A percentile compares a stretch with the other conserved stretches of the same genome.
Conservation (phyloP, 768 basidiomycete species). For the Mycena rebaudengoi region DNA sequence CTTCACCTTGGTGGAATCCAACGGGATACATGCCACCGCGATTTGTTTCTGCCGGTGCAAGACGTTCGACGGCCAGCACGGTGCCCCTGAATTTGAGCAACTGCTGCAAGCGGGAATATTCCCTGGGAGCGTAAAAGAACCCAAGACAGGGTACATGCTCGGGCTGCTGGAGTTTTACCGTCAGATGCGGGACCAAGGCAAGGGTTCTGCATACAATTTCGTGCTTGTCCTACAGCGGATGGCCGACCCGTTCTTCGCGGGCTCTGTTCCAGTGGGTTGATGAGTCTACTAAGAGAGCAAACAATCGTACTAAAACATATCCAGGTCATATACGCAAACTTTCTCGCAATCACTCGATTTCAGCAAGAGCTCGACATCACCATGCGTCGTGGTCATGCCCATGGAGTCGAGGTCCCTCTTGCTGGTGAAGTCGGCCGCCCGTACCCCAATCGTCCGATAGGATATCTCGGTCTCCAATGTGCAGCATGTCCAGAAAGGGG, state of each 20-base stretch:
- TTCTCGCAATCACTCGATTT: slow-evolving; percentile 1
- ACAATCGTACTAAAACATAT: no score
- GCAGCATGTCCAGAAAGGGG: neutral
- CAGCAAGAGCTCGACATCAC: neutral
- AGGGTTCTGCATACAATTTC: no score
- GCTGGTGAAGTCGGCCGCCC: neutral
- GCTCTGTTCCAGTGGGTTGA: neutral
- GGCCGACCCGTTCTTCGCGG: no score
- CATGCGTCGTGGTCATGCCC: slow-evolving; percentile 1
- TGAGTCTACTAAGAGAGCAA: neutral
- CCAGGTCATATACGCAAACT: slow-evolving; percentile 3
- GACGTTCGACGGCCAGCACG: neutral
- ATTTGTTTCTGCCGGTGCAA: slow-evolving; percentile 9
- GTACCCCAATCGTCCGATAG: neutral
- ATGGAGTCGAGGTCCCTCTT: neutral
- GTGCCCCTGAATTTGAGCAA: neutral
- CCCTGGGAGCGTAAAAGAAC: neutral
- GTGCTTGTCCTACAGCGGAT: no score
- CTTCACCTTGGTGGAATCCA: slow-evolving; percentile 4
- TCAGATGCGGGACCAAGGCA: neutral
- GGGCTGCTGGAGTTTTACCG: neutral
- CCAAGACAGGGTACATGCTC: slow-evolving; percentile 3
- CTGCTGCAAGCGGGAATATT: slow-evolving; percentile 1
- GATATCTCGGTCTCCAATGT: neutral
- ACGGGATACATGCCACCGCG: slow-evolving; percentile 15